These are phyloP conservation scores for Hanseniaspora guilliermondii DNA, from an alignment of 805 yeast genomes.

Conservation along the genomic window DNA sequence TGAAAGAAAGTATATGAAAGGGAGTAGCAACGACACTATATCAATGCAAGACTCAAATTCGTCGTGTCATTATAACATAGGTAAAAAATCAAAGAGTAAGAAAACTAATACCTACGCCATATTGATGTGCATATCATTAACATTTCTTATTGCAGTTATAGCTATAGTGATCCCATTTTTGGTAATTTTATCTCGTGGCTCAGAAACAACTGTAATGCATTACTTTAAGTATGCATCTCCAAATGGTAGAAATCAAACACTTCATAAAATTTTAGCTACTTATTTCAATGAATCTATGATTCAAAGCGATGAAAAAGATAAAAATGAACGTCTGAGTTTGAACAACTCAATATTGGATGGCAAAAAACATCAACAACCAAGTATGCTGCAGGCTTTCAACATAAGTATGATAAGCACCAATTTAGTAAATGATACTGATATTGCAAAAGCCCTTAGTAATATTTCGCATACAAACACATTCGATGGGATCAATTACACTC, in stretches of 20 bases:
- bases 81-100: not conserved
- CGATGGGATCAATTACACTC: conserved; percentile 51
- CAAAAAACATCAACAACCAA: conserved; percentile 1
- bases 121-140: not conserved
- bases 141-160: not conserved
- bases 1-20: not conserved
- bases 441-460: conserved; percentile 30
- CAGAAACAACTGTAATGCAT: conserved; percentile 21
- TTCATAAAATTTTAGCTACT: conserved; percentile 12
- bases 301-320: not conserved
- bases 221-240: conserved; percentile 25
- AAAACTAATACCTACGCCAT: not conserved
- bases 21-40: not conserved
- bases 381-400: conserved; percentile 22
- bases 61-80: no score
- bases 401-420: conserved; percentile 23
- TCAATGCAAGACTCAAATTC: no score
- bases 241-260: conserved; percentile 19
- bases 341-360: not conserved
- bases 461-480: conserved; percentile 30
- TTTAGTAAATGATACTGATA: conserved; percentile 29
- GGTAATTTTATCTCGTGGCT: conserved; percentile 27
- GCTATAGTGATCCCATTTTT: conserved; percentile 9
- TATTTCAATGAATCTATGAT: not conserved
- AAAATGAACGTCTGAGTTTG: not conserved